Evolutionary conservation across 768 basidiomycete genomes (phyloP).

Genomic region (Royoungia palumana): DNA sequence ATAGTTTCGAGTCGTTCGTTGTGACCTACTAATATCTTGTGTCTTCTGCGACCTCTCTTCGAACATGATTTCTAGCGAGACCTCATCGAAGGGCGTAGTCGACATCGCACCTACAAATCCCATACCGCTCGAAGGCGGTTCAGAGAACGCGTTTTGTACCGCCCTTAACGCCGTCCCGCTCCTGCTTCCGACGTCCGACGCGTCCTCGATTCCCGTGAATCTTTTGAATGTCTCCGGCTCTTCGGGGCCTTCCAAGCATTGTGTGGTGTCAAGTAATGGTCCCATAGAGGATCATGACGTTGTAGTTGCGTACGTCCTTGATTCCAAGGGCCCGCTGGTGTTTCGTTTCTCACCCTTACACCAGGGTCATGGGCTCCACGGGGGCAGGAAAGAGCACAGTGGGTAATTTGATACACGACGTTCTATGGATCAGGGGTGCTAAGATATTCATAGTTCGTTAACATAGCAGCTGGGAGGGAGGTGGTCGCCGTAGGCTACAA

Average conservation of each 20-base stretch:
- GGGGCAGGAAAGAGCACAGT: constrained; percentile 19
- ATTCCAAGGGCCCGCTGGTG: background rate
- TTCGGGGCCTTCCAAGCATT: background rate
- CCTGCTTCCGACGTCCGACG: background rate
- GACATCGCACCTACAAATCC: too few species aligned
- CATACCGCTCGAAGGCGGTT: too few species aligned
- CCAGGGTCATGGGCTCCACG: constrained; percentile 18
- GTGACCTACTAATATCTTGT: too few species aligned
- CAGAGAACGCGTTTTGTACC: too few species aligned
- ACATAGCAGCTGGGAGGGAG: background rate
- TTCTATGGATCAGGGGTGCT: background rate
- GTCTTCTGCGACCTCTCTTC: too few species aligned
- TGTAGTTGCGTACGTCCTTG: constrained; percentile 15
- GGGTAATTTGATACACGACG: background rate
- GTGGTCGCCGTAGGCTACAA: background rate
- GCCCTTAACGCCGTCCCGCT: background rate
- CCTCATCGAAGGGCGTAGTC: background rate
- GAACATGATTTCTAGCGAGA: too few species aligned
- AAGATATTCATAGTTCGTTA: constrained; percentile 13
- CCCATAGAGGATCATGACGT: constrained; percentile 8
- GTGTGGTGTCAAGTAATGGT: background rate
- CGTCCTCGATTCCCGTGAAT: background rate
- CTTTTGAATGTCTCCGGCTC: background rate
- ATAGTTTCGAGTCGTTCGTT: too few species aligned
- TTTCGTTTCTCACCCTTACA: background rate